Evolutionary conservation across 371 early-diverging fungal species (phyloP).

Genomic region (Mucor racemosus): DNA sequence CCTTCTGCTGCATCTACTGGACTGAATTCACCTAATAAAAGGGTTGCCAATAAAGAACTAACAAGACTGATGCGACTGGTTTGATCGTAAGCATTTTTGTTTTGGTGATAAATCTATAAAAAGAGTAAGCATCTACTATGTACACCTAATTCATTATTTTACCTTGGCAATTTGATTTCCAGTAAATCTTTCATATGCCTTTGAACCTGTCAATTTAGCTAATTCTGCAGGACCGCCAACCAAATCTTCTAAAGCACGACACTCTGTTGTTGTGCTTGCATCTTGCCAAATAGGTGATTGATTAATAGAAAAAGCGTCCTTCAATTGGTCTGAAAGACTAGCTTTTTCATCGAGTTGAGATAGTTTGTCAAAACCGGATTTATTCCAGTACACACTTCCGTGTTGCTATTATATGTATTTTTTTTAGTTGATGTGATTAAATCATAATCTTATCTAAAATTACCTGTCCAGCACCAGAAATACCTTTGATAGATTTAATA

Average conservation of each 20-base stretch:
- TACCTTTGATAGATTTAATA: conserved; percentile 51
- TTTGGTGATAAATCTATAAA: conserved; percentile 39
- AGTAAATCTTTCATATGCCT: conserved; percentile 82
- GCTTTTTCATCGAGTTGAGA: conserved; percentile 29
- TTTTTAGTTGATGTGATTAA: too few species aligned
- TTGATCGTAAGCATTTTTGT: conserved; percentile 36
- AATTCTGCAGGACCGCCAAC: conserved; percentile 66
- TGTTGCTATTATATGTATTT: conserved; percentile 65
- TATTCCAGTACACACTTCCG: conserved; percentile 81
- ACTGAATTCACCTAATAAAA: conserved; percentile 66
- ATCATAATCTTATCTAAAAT: background rate
- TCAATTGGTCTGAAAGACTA: conserved; percentile 58
- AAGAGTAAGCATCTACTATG: background rate
- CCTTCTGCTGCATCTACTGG: conserved; percentile 81
- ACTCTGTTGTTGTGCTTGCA: conserved; percentile 73
- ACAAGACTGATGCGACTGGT: conserved; percentile 73
- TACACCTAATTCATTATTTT: background rate
- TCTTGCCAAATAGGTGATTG: conserved; percentile 89
- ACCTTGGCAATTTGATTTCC: conserved; percentile 79
- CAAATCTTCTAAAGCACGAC: conserved; percentile 60
- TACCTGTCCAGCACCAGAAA: conserved; percentile 80
- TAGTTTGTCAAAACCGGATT: conserved; percentile 49
- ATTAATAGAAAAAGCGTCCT: conserved; percentile 60
- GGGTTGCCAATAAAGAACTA: conserved; percentile 71
- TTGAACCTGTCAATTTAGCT: conserved; percentile 75